phyloP scores from a whole-genome alignment of 352 stramenopile species.

The Phytopythium montanum region DNA sequence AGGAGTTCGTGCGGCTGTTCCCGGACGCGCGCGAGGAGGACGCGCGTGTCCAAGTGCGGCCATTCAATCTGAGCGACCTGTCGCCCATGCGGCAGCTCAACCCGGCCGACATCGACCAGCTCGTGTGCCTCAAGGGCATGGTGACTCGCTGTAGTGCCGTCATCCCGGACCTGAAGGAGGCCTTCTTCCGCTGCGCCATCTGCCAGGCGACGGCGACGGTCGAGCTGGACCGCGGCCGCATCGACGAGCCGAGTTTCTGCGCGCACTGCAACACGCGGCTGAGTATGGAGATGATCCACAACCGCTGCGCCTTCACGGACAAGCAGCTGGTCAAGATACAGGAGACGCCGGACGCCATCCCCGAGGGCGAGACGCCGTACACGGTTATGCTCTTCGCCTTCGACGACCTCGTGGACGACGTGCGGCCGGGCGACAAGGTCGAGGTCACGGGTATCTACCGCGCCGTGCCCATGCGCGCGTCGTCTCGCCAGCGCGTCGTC shows the following conservation, averaged over 20 bases:
- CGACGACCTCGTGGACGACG: constrained; percentile 97
- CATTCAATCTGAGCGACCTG: constrained; percentile 95
- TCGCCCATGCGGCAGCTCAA: constrained; percentile 96
- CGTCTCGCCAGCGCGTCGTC: constrained; percentile 92
- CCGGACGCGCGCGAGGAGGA: constrained; percentile 47
- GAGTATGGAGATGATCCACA: constrained; percentile 97
- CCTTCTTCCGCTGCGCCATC: constrained; percentile 95
- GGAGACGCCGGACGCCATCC: constrained; percentile 97
- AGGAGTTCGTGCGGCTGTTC: constrained; percentile 82
- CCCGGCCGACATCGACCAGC: constrained; percentile 96
- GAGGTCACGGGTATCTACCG: constrained; percentile 97
- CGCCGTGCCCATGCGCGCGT: constrained; percentile 93
- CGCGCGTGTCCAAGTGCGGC: constrained; percentile 88
- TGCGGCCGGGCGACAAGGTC: constrained; percentile 95
- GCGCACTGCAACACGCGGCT: constrained; percentile 84
- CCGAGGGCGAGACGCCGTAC: constrained; percentile 98
- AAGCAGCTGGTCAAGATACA: constrained; percentile 99
- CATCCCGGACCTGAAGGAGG: constrained; percentile 98
- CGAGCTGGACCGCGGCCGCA: constrained; percentile 93
- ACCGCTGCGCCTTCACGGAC: constrained; percentile 97
- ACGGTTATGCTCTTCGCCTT: constrained; percentile 97
- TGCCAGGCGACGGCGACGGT: constrained; percentile 91
- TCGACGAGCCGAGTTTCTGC: constrained; percentile 94
- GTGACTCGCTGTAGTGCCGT: constrained; percentile 95
- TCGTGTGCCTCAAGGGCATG: constrained; percentile 98